Percentiles rank a stretch among this genome's conserved stretches.
Conservation (phyloP, 73 alveolate genomes). For the Tetrahymena borealis region DNA sequence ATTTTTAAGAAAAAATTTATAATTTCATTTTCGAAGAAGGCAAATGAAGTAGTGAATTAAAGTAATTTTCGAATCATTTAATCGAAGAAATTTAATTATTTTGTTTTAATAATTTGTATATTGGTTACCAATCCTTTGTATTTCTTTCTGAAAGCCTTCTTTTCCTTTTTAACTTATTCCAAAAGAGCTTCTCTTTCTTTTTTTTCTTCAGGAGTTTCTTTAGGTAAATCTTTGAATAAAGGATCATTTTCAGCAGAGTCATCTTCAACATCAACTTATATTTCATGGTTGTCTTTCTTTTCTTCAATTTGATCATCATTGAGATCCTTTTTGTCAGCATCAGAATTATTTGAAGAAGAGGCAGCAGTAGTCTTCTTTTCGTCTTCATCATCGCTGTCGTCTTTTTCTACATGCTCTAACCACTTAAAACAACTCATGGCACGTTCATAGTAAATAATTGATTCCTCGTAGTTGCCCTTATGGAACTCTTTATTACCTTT, state of each 20-base stretch:
- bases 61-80: too few species aligned
- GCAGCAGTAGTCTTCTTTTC: background rate
- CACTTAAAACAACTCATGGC: constrained; percentile 42
- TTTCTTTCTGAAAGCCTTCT: constrained; percentile 37
- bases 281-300: constrained; percentile 10
- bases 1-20: too few species aligned
- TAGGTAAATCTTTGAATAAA: background rate
- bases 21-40: too few species aligned
- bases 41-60: too few species aligned
- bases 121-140: constrained; percentile 17
- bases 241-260: constrained; percentile 12
- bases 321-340: background rate
- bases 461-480: constrained; percentile 28
- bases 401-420: constrained; percentile 18
- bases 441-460: constrained; percentile 39
- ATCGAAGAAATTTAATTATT: too few species aligned
- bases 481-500: constrained; percentile 31
- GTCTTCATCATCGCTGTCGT: background rate
- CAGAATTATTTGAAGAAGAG: background rate
- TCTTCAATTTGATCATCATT: constrained; percentile 33
- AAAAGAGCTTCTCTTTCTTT: constrained; percentile 19
- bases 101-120: background rate
- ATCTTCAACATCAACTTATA: background rate
- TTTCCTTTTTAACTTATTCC: constrained; percentile 37
- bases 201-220: constrained; percentile 14